Percentiles rank a stretch among this genome's conserved stretches.
These are phyloP conservation scores for Xerocomellus amylosporus DNA, from an alignment of 768 basidiomycete species.

Conservation along the genomic window DNA sequence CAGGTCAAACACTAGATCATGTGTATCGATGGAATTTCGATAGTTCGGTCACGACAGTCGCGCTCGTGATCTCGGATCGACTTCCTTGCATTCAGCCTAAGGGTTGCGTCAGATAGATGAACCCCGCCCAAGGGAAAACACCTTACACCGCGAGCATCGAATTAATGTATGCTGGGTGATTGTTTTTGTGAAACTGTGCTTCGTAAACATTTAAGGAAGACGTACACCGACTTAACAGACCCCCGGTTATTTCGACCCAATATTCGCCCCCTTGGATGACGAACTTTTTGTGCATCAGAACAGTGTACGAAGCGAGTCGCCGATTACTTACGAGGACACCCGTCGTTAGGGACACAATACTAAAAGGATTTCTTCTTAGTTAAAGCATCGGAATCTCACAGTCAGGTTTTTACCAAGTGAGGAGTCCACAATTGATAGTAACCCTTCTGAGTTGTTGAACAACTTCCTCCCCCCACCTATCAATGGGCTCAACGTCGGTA, in stretches of 20 bases:
- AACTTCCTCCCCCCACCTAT: neutral
- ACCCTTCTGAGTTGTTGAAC: constrained; percentile 6
- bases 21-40: constrained; percentile 5
- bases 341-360: constrained; percentile 1
- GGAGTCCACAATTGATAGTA: neutral
- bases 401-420: constrained; percentile 2
- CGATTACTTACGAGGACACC: neutral
- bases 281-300: neutral
- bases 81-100: constrained; percentile 14
- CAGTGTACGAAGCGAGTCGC: neutral
- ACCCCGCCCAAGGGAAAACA: neutral
- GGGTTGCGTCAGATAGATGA: neutral
- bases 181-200: neutral
- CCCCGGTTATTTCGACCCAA: constrained; percentile 1
- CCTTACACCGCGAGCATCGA: constrained; percentile 8
- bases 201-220: neutral
- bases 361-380: neutral
- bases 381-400: neutral
- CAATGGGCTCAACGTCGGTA: neutral
- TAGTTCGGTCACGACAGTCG: constrained; percentile 1
- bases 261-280: neutral
- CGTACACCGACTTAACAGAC: constrained; percentile 1
- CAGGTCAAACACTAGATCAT: neutral
- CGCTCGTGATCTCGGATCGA: constrained; percentile 11
- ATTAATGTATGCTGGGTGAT: constrained; percentile 3